Evolutionary conservation across 108 stramenopile genomes (phyloP).

Genomic region (Cyclotella kingstonii): DNA sequence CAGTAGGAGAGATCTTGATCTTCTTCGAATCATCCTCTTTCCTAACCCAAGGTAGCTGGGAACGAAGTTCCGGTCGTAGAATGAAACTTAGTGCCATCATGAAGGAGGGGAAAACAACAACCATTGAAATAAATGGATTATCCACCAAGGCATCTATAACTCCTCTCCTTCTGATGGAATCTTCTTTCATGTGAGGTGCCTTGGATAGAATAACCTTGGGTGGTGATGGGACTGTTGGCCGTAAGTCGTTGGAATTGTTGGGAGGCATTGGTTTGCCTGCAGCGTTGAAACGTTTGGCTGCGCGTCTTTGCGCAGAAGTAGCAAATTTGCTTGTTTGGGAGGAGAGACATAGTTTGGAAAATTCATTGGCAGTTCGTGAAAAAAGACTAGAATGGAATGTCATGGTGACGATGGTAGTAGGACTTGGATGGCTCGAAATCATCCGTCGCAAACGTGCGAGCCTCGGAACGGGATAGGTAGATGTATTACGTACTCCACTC

Average conservation of each 20-base stretch:
- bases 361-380: too few species aligned
- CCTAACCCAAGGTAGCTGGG: background rate
- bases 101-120: conserved; percentile 7
- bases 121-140: conserved; percentile 12
- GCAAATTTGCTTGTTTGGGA: too few species aligned
- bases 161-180: background rate
- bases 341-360: too few species aligned
- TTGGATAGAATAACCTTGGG: background rate
- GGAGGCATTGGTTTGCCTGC: conserved; percentile 1
- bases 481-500: too few species aligned
- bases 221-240: background rate
- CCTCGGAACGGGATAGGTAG: too few species aligned
- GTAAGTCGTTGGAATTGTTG: background rate
- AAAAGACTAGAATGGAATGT: too few species aligned
- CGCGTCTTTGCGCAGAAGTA: conserved; percentile 19
- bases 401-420: too few species aligned
- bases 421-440: too few species aligned
- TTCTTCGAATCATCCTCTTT: background rate
- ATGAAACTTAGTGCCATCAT: conserved; percentile 14
- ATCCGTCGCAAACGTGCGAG: too few species aligned
- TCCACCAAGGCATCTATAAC: background rate
- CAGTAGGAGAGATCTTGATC: background rate
- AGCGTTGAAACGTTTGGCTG: conserved; percentile 9
- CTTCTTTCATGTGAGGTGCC: conserved; percentile 3
- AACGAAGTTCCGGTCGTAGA: conserved; percentile 5